Evolutionary conservation across 2,329 filamentous ascomycete species (phyloP), one percentile per base, ranked within the genome.

Genomic region (Fulvia fulva): DNA sequence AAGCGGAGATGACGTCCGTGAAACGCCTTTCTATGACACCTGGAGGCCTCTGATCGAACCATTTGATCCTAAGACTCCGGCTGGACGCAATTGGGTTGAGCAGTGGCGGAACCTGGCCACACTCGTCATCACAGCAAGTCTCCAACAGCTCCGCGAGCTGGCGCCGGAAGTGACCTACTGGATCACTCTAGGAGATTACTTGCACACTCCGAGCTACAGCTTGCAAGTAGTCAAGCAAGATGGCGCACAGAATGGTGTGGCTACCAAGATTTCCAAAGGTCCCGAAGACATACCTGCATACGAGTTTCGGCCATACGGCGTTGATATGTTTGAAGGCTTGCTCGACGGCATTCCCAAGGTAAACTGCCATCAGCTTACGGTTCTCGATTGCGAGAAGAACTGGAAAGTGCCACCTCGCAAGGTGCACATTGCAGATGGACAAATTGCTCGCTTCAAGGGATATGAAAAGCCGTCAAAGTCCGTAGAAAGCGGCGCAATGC

Each of bases 41-140:
- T 60, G 58, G 55, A 57, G 37, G 37, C 58, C 55, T 22, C 25
- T 57, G n/a, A 19, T 60, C 12, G 28, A 37, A 9, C 55, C 57
- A 32, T 7, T 22, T 1, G 14, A 26, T 21, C 26, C 32, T 5
- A 19, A 30, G 21, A 45, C 16, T 22, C 45, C 22, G 25, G n/a
- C 30, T 21, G 26, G 22, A 43, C 16, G 30, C 26, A 45, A 21
- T 34, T n/a, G 7, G 8, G 22, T 41, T 16, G 23, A 51, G 7
- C 46, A 28, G 19, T 56, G 54, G 54, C 34, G 34, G 23, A 11
- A 22, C 14, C 54, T 56, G 7, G 50, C 45, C 47, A 34, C 50
- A n/a, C 14, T 37, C 19, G 19, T 56, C 22, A 56, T 56, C 3
- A 34, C 46, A 14, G 34, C 53, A 16, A 41, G 28, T 16, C 46